Conservation (phyloP, 2,329 filamentous ascomycete genomes). For the Colletotrichum liaoningense region DNA sequence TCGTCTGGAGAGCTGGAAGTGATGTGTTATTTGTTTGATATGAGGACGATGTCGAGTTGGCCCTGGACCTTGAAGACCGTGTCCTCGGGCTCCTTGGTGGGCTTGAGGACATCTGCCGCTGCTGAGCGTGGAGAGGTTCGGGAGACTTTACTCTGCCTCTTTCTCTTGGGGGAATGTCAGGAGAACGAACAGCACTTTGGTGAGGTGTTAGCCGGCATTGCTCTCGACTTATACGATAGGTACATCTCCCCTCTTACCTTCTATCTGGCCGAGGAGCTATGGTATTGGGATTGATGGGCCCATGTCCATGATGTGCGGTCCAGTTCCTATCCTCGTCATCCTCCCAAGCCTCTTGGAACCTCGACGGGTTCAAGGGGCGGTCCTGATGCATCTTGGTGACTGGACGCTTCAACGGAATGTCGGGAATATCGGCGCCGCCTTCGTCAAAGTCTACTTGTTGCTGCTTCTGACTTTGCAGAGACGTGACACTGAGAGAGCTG, state of each 20-base stretch:
- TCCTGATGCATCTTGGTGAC: not conserved
- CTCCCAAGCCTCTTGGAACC: conserved; percentile 28
- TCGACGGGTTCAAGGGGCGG: conserved; percentile 13
- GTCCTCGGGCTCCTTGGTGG: conserved; percentile 42
- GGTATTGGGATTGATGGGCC: conserved; percentile 23
- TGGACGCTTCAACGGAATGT: conserved; percentile 39
- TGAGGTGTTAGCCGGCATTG: not conserved
- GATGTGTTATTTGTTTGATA: conserved; percentile 41
- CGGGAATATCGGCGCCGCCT: conserved; percentile 37
- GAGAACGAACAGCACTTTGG: conserved; percentile 1
- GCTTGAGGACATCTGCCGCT: conserved; percentile 39
- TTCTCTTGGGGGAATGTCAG: conserved; percentile 9
- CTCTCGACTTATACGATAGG: not conserved
- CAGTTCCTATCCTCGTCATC: conserved; percentile 31
- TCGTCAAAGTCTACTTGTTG: conserved; percentile 20
- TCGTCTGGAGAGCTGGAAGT: conserved; percentile 39
- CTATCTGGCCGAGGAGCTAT: conserved; percentile 1
- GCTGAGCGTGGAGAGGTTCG: conserved; percentile 35
- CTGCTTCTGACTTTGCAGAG: not conserved
- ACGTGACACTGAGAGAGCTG: conserved; percentile 19
- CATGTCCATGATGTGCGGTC: conserved; percentile 13
- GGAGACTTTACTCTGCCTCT: conserved; percentile 29
- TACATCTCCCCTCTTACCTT: not conserved
- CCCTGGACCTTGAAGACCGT: conserved; percentile 41
- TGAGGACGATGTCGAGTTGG: conserved; percentile 44